Base-by-base conservation (phyloP, 495 filamentous ascomycete genomes). In the Evernia prunastri region DNA sequence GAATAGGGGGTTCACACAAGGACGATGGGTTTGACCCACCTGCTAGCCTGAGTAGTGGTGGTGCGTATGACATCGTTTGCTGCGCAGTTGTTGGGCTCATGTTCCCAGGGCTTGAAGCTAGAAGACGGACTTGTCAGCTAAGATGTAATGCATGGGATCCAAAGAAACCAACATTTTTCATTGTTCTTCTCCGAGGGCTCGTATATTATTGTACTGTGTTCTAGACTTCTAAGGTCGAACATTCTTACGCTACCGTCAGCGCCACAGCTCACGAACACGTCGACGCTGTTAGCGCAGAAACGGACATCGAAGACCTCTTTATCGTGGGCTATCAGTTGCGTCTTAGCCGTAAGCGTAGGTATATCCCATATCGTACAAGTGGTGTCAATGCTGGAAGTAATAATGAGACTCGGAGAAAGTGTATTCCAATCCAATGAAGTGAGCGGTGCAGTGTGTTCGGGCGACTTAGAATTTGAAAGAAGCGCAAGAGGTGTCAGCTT, bases 351-450 rank as follows among this genome's bases (percentile, higher is more conserved):
- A 65, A 99, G 77, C 5, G 94, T 96, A 4, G 94, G 94, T 36
- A 99, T 99, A 70, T 99, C 94, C 94, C 94, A 99, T 63, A 99
- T 97, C n/a, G 94, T 99, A 76, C 94, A 99, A 2, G 94, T 99
- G 0, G 94, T 99, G 72, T 99, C 94, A 66, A 99, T 99, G 73
- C 93, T 97, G 4, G 90, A 96, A 0, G 94, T 99, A 66, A 99
- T 99, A 70, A 99, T 99, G 45, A 97, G 77, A 72, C 92, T 96
- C 6, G 94, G 94, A 8, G 90, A 94, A 51, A 97, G 86, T 8
- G 89, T 94, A 66, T 99, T 99, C 94, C 94, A 99, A 76, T 99
- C 94, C 33, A 99, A 79, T 12, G 91, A 95, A 4, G 94, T 99
- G 49, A 99, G 85, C 12, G 94, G 94, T 7, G 94, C 94, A 12